Evolutionary conservation across 2,329 filamentous ascomycete species (phyloP).

Genomic region (Coniochaeta sp.): DNA sequence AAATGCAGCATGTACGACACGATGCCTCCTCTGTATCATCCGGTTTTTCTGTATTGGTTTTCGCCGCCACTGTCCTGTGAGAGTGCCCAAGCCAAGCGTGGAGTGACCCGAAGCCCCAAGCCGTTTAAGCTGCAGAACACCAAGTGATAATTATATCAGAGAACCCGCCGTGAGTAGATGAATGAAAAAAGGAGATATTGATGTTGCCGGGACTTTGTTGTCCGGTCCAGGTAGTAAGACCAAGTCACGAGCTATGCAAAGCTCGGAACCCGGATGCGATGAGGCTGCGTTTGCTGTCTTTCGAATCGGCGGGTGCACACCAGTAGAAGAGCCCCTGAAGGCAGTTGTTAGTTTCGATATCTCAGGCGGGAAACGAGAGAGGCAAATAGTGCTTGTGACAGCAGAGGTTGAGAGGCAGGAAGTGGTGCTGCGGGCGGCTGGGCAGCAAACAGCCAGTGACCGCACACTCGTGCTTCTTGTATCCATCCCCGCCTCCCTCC

Average conservation of each 20-base stretch:
- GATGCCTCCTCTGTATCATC: background rate
- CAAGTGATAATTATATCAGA: background rate
- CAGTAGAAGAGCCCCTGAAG: conserved; percentile 72
- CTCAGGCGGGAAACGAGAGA: no score
- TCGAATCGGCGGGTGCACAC: conserved; percentile 66
- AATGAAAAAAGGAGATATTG: no score
- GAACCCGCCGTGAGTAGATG: background rate
- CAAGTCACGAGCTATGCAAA: conserved; percentile 43
- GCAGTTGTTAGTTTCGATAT: background rate
- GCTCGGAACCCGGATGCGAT: conserved; percentile 53
- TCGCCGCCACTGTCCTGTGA: background rate
- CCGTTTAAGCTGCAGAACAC: background rate
- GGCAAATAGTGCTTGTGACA: no score
- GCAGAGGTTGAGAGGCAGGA: no score
- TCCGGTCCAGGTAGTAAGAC: no score
- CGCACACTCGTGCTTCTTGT: no score
- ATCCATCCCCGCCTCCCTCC: no score
- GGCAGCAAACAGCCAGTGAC: no score
- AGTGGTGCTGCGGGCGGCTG: no score
- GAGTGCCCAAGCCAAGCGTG: background rate
- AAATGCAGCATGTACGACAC: no score
- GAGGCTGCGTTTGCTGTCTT: conserved; percentile 48
- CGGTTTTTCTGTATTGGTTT: background rate
- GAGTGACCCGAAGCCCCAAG: no score
- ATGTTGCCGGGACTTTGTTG: no score